Percentiles rank a stretch among this genome's conserved stretches.
Evolutionary conservation across 1,139 yeast genomes (phyloP).

Genomic region (Wickerhamiella infanticola): DNA sequence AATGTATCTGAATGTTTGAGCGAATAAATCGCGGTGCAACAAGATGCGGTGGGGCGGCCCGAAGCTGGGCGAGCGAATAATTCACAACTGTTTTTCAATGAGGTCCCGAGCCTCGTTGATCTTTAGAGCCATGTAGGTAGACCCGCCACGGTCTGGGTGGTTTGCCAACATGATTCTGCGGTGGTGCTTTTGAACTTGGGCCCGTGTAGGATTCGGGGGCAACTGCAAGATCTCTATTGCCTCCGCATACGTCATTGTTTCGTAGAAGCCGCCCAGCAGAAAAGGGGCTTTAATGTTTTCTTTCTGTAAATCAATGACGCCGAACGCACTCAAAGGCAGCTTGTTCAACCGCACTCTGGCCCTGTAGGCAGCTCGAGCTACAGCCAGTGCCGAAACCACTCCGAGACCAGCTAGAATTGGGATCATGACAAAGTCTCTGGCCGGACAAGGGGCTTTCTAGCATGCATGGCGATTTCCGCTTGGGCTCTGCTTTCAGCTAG

Average conservation of each 20-base stretch:
- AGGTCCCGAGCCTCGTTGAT: conserved; percentile 59
- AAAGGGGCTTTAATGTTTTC: conserved; percentile 6
- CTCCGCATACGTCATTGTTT: conserved; percentile 23
- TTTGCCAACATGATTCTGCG: conserved; percentile 48
- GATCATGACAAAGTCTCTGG: conserved; percentile 6
- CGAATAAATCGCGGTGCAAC: no score
- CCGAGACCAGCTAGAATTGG: conserved; percentile 16
- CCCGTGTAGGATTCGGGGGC: conserved; percentile 14
- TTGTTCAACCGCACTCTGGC: conserved; percentile 19
- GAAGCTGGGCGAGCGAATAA: no score
- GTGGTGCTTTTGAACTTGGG: conserved; percentile 39
- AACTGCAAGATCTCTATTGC: conserved; percentile 24
- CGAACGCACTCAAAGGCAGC: conserved; percentile 23
- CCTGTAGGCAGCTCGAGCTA: conserved; percentile 23
- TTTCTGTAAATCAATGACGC: conserved; percentile 12
- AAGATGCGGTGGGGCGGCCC: no score
- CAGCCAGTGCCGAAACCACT: conserved; percentile 16
- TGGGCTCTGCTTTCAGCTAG: conserved; percentile 21
- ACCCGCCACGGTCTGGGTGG: conserved; percentile 71
- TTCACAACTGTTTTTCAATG: conserved; percentile 26
- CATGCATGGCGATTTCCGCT: conserved; percentile 12
- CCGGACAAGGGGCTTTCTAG: conserved; percentile 1
- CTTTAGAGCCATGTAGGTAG: conserved; percentile 53
- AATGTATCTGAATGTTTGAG: no score
- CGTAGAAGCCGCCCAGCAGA: conserved; percentile 23